Evolutionary conservation across 2,329 filamentous ascomycete species (phyloP).

Genomic region (Trichoderma sp.): DNA sequence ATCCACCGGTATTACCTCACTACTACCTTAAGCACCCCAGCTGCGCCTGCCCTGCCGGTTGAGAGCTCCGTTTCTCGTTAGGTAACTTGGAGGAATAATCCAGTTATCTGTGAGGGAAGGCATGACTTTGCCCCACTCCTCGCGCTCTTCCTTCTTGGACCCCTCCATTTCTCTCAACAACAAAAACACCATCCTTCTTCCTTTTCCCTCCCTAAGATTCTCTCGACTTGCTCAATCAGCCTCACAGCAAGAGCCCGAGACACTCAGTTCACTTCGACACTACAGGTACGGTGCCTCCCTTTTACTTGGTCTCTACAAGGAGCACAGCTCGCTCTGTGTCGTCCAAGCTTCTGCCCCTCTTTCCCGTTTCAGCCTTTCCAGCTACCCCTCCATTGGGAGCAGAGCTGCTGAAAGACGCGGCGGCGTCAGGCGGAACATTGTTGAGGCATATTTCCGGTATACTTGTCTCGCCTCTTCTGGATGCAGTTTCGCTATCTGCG

Average conservation of each 20-base stretch:
- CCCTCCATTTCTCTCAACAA: conserved; percentile 27
- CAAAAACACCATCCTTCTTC: conserved; percentile 23
- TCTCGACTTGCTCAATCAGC: conserved; percentile 9
- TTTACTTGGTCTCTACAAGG: not conserved
- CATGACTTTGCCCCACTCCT: conserved; percentile 21
- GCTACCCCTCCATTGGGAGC: conserved; percentile 30
- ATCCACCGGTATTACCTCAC: conserved; percentile 11
- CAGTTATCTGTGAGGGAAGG: not conserved
- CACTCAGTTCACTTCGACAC: conserved; percentile 21
- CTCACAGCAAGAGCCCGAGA: conserved; percentile 21
- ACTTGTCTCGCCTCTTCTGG: not conserved
- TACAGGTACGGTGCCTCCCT: conserved; percentile 18
- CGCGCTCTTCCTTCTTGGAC: not conserved
- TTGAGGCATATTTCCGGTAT: conserved; percentile 35
- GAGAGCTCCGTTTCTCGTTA: conserved; percentile 12
- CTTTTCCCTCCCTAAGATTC: conserved; percentile 9
- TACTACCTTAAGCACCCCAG: not conserved
- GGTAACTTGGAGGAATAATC: conserved; percentile 16
- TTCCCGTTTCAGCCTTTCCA: conserved; percentile 28
- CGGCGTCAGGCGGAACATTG: conserved; percentile 22
- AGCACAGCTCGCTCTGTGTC: not conserved
- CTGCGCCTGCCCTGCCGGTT: not conserved
- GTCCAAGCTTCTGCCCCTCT: conserved; percentile 15
- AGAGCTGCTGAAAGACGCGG: conserved; percentile 14
- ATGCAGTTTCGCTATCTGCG: not conserved